Percentiles rank a stretch among this genome's conserved stretches.
Evolutionary conservation across 495 filamentous ascomycete genomes (phyloP).

Genomic region (Cairneyella variabilis): DNA sequence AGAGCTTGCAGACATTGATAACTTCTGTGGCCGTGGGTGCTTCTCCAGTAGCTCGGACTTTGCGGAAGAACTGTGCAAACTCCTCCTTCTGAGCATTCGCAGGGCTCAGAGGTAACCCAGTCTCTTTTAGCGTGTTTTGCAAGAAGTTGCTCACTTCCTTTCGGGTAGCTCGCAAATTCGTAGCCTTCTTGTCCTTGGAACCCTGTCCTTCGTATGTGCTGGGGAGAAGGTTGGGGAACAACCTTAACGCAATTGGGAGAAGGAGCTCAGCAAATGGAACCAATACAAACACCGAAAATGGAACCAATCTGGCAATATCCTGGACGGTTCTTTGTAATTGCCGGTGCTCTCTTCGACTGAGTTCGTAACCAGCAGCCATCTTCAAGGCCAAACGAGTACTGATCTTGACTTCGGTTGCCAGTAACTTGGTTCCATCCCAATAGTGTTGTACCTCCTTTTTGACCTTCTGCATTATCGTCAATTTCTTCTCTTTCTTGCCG

Average conservation of each 20-base stretch:
- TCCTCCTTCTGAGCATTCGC: constrained; percentile 89
- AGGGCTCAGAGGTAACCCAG: constrained; percentile 79
- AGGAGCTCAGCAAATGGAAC: constrained; percentile 95
- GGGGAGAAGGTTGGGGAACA: constrained; percentile 95
- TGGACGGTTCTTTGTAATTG: constrained; percentile 91
- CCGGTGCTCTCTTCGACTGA: constrained; percentile 87
- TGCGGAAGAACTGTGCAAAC: constrained; percentile 97
- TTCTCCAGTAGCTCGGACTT: constrained; percentile 89
- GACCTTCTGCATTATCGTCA: constrained; percentile 86
- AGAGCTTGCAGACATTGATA: constrained; percentile 99
- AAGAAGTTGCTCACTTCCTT: constrained; percentile 94
- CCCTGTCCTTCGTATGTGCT: constrained; percentile 95
- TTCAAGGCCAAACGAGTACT: constrained; percentile 86
- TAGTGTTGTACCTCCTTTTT: constrained; percentile 92
- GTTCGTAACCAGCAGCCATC: constrained; percentile 97
- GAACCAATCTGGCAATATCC: constrained; percentile 88
- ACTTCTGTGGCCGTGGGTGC: constrained; percentile 82
- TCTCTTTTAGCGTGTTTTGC: constrained; percentile 85
- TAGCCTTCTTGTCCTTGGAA: constrained; percentile 82
- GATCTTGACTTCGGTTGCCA: constrained; percentile 89
- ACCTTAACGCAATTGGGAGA: constrained; percentile 85
- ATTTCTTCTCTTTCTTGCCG: constrained; percentile 76
- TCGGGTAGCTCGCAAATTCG: constrained; percentile 75
- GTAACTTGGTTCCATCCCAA: constrained; percentile 98
- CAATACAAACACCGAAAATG: constrained; percentile 95